Evolutionary conservation across 129 eudicot genomes (phyloP), one percentile per base, ranked within the genome.

Genomic region (Mikania micrantha): DNA sequence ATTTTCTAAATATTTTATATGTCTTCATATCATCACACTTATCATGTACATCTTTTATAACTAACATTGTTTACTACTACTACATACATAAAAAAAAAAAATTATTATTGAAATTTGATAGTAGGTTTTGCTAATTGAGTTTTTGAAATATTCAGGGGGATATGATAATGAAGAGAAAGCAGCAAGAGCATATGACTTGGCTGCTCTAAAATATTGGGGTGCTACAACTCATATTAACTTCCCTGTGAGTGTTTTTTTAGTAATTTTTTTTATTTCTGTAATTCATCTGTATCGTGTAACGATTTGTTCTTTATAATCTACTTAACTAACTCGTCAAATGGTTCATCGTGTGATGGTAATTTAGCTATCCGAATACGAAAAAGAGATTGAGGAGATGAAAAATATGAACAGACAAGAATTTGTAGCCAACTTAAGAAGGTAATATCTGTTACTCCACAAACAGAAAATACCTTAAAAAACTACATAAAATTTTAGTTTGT

Each of bases 91-190:
- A n/a, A 39, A 39, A 39, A 39, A 12, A 41, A 24, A 54, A 5
- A 17, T 0, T 17, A n/a, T 0, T 29, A 58, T 13, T 53, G 0
- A 53, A 22, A 11, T 22, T 22, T 2, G 27, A 25, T 31, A 34
- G 50, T 64, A n/a, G 12, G n/a, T 45, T 36, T 50, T 25, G 70
- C 49, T 63, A 35, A 52, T 50, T 38, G 28, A 15, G 28, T 40
- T 9, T 40, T 22, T 45, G 47, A n/a, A n/a, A 4, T 66, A 10
- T 59, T 49, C 60, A 90, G 98, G 98, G 50, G 98, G 98, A 38
- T 92, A 92, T 86, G 98, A 92, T 77, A 84, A 84, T 60, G 98
- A 92, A 79, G 98, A 92, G 67, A 92, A 88, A 64, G 98, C 98
- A 66, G 98, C 98, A 9, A 80, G 88, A 61, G 90, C 97, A 62